phyloP scores from a whole-genome alignment of 164 flowering plant species.

The Vitis amurensis region DNA sequence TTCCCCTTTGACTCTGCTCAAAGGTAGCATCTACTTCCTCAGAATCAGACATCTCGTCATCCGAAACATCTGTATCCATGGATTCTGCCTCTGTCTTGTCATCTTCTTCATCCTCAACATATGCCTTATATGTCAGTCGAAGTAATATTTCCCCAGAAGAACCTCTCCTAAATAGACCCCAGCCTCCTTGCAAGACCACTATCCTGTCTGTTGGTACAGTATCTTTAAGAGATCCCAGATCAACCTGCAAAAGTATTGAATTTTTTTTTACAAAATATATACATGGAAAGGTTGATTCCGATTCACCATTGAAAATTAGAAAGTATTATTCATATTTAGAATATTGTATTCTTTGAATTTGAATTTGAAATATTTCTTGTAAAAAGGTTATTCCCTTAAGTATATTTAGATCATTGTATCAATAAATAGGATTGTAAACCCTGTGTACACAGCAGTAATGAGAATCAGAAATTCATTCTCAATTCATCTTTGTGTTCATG shows the following conservation, averaged over 20 bases:
- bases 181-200: slow-evolving; percentile 67
- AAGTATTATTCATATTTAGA: no score
- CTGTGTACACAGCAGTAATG: no score
- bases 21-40: slow-evolving; percentile 40
- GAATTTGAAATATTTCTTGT: no score
- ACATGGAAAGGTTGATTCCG: no score
- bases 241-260: slow-evolving; percentile 52
- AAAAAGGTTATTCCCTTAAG: no score
- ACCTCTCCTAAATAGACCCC: slow-evolving; percentile 65
- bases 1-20: slow-evolving; percentile 23
- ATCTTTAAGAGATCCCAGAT: slow-evolving; percentile 79
- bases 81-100: slow-evolving; percentile 39
- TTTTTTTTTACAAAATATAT: not conserved
- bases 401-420: no score
- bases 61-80: slow-evolving; percentile 54
- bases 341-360: no score
- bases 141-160: slow-evolving; percentile 81
- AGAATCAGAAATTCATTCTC: no score
- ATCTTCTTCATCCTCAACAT: slow-evolving; percentile 99
- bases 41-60: slow-evolving; percentile 70
- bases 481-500: no score
- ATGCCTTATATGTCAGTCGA: slow-evolving; percentile 90
- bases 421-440: no score
- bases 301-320: no score
- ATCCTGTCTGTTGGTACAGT: slow-evolving; percentile 92